Conservation (phyloP, 176 grass and related monocot species). For the Canna indica region DNA sequence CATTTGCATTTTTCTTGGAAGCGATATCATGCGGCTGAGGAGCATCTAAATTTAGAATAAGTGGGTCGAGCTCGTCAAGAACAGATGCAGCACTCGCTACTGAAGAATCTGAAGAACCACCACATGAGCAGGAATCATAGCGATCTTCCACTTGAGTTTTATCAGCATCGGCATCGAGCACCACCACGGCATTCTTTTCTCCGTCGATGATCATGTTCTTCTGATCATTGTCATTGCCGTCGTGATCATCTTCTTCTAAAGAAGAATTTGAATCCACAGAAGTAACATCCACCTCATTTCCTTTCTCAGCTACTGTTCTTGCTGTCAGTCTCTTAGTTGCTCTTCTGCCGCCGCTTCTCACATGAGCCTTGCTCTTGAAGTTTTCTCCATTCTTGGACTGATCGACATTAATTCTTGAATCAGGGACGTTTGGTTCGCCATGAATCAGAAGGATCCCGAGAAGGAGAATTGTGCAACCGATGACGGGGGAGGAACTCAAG, state of each 20-base stretch:
- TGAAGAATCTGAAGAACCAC: constrained; percentile 16
- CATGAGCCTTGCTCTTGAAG: constrained; percentile 20
- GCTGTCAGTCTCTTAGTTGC: constrained; percentile 21
- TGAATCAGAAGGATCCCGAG: constrained; percentile 68
- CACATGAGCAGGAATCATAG: constrained; percentile 36
- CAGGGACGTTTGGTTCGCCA: constrained; percentile 40
- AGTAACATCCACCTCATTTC: constrained; percentile 25
- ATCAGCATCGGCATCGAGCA: too few species aligned
- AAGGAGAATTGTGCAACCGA: constrained; percentile 73
- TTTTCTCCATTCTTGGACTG: constrained; percentile 25
- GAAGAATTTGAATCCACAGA: not conserved
- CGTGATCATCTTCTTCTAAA: not conserved
- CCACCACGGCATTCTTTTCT: constrained; percentile 19
- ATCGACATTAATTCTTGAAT: constrained; percentile 33
- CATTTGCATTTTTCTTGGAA: constrained; percentile 31
- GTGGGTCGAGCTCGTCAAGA: constrained; percentile 68
- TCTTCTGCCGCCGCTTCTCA: not conserved
- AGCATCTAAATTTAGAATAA: constrained; percentile 5
- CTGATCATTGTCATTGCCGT: constrained; percentile 13
- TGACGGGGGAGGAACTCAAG: constrained; percentile 64
- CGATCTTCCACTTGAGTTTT: constrained; percentile 16
- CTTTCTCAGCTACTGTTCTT: constrained; percentile 12
- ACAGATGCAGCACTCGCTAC: constrained; percentile 67
- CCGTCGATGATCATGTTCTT: not conserved
- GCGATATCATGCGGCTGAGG: constrained; percentile 6